Evolutionary conservation across 2,329 filamentous ascomycete species (phyloP), one percentile per base, ranked within the genome.

Genomic region (Pyrenophora graminea): DNA sequence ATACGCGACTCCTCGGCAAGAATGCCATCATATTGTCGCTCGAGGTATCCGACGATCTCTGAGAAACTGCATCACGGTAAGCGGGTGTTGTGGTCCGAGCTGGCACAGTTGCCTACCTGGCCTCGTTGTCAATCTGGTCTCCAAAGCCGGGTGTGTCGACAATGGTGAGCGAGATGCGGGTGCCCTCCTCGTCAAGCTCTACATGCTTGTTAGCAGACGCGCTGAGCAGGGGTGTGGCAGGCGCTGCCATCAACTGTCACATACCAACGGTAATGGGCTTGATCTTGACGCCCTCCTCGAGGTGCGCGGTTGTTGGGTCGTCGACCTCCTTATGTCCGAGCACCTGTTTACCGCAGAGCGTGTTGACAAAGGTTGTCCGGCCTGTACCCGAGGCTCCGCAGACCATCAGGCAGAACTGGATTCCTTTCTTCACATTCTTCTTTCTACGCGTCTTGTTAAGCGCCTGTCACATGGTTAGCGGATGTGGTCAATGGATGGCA

Each of bases 371-470:
- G 70, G 94, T 99, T 62, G 94, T 99, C 75, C 94, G 90, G 73
- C 94, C 94, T 79, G 94, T 97, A 78, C 94, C 94, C 68, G 93
- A 97, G 75, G 94, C 94, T 82, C 94, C 94, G 76, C 94, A 97
- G 72, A 99, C 94, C 94, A 99, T 99, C 85, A 99, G 80, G 79
- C 92, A 97, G 83, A 99, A 99, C 84, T 99, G 94, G 74, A 99
- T 97, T 75, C 94, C 94, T 86, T 97, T 97, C 89, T 97, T 97
- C 81, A 99, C 93, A 85, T 99, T 97, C 90, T 99, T 99, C 93
- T 99, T 99, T 80, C 91, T 89, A 80, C 94, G 92, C 76, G 97
- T 92, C 89, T 96, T 66, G 79, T 96, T 66, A 79, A 95, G 69
- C 55, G 69, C 69, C 70, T 73, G 51, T 15, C 25, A 39, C 32